A percentile compares a stretch with the other conserved stretches of the same genome.
phyloP scores from a whole-genome alignment of 73 alveolate species.

The Effrenium voratum region DNA sequence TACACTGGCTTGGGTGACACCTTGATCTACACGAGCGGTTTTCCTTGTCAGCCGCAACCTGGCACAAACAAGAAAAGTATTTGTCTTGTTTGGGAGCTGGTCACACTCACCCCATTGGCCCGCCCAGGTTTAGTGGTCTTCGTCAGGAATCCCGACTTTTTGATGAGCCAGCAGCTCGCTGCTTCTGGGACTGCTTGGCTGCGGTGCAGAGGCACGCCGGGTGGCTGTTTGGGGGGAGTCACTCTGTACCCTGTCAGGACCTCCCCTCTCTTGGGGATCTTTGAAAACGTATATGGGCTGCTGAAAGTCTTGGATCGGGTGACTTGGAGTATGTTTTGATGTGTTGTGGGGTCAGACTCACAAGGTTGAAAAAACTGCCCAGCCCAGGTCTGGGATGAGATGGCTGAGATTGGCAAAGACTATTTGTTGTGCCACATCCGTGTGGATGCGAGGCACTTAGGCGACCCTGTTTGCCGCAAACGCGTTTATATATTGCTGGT shows the following conservation, averaged over 20 bases:
- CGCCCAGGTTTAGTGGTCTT: background rate
- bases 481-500: background rate
- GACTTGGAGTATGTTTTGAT: too few species aligned
- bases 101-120: too few species aligned
- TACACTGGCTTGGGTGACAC: background rate
- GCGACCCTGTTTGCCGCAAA: background rate
- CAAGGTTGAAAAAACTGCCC: background rate
- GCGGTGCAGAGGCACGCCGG: background rate
- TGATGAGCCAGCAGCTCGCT: background rate
- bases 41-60: background rate
- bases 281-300: constrained; percentile 46
- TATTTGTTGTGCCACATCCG: background rate
- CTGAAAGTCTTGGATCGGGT: background rate
- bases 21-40: background rate
- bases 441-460: background rate
- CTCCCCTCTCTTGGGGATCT: background rate
- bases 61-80: background rate
- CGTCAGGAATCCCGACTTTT: background rate
- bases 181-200: background rate
- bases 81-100: too few species aligned
- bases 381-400: constrained; percentile 22
- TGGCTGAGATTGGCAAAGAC: constrained; percentile 18
- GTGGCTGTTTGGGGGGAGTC: background rate
- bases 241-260: background rate
- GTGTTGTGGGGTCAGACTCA: background rate